A percentile compares a stretch with the other conserved stretches of the same genome.
These are phyloP conservation scores for Pyrenophora tritici-repentis DNA, from an alignment of 2,329 filamentous ascomycete genomes.

Conservation along the genomic window DNA sequence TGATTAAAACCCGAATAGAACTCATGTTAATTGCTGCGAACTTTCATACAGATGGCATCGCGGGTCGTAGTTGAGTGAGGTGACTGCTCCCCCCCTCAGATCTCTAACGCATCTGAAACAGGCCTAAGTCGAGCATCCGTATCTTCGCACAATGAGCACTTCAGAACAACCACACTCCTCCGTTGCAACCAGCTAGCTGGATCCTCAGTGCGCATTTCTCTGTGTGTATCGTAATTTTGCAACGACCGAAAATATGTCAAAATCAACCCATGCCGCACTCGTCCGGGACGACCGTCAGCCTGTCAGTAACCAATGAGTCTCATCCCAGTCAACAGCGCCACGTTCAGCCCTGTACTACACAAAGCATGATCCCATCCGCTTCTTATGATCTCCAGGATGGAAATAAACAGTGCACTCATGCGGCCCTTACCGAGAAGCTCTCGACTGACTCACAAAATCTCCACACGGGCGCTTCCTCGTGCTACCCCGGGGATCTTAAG, in stretches of 20 bases:
- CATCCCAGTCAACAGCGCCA: background rate
- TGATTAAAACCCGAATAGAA: constrained; percentile 6
- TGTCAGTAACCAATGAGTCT: too few species aligned
- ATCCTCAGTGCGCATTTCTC: too few species aligned
- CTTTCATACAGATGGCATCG: constrained; percentile 1
- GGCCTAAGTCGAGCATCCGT: background rate
- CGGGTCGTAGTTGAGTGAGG: constrained; percentile 6
- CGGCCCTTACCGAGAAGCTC: background rate
- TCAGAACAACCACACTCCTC: background rate
- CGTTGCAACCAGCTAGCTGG: background rate
- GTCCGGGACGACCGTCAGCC: too few species aligned
- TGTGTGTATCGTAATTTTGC: too few species aligned
- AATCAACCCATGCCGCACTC: too few species aligned
- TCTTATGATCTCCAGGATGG: background rate
- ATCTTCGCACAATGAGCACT: background rate
- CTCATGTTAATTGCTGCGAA: constrained; percentile 15
- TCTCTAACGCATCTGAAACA: constrained; percentile 31
- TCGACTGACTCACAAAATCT: background rate
- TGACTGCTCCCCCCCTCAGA: constrained; percentile 8
- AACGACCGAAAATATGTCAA: too few species aligned
- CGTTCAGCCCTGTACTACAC: constrained; percentile 6
- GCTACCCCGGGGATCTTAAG: background rate
- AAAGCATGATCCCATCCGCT: constrained; percentile 7
- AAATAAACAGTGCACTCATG: constrained; percentile 4
- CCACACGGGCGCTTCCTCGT: constrained; percentile 2